These are phyloP conservation scores for Neoboletus subvelutipes DNA, from an alignment of 768 basidiomycete species.

Conservation along the genomic window DNA sequence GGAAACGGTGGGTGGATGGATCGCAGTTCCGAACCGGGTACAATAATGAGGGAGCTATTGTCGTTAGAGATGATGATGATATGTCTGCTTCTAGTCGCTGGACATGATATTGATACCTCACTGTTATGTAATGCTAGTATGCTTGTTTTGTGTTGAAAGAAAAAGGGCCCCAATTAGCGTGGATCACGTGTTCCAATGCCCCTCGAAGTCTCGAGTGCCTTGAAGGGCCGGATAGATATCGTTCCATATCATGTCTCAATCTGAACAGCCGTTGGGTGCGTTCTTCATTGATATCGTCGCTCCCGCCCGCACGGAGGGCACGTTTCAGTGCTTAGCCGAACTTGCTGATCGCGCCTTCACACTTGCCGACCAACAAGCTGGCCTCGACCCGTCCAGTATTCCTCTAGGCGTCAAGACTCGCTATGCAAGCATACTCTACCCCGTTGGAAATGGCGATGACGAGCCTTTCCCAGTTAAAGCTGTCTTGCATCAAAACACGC, in stretches of 20 bases:
- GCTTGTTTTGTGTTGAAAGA: too few species aligned
- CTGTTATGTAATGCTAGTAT: neutral
- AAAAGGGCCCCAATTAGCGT: too few species aligned
- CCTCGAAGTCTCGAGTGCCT: neutral
- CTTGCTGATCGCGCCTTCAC: slow-evolving; percentile 23
- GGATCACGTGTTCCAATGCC: neutral
- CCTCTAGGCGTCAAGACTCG: slow-evolving; percentile 6
- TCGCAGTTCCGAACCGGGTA: slow-evolving; percentile 32
- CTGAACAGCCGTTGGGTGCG: slow-evolving; percentile 7
- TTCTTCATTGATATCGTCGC: slow-evolving; percentile 17
- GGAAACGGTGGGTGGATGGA: slow-evolving; percentile 50
- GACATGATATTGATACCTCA: neutral
- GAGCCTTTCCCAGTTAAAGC: slow-evolving; percentile 14
- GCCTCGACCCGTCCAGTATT: neutral
- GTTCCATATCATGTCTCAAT: slow-evolving; percentile 10
- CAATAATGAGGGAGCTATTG: slow-evolving; percentile 33
- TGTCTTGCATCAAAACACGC: slow-evolving; percentile 13
- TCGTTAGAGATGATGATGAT: slow-evolving; percentile 33
- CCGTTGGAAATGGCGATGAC: neutral
- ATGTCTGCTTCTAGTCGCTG: neutral
- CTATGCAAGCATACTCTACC: slow-evolving; percentile 18
- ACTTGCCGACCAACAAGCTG: slow-evolving; percentile 7
- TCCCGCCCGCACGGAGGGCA: neutral
- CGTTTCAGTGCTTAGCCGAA: slow-evolving; percentile 14
- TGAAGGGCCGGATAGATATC: neutral